A percentile compares a stretch with the other conserved stretches of the same genome.
These are phyloP conservation scores for Clavaria fumosa DNA, from an alignment of 768 basidiomycete species.

Conservation along the genomic window DNA sequence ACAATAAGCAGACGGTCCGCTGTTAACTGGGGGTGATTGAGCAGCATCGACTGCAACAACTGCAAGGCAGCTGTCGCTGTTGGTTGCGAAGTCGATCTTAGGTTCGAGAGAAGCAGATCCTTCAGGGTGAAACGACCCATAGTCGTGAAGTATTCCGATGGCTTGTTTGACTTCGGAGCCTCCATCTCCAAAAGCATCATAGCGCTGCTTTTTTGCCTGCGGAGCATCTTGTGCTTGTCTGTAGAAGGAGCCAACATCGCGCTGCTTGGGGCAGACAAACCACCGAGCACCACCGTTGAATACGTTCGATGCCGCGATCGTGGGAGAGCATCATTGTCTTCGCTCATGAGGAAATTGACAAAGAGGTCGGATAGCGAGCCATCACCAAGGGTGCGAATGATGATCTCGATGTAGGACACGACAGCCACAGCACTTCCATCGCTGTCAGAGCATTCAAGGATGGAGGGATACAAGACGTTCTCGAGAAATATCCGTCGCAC, in stretches of 20 bases:
- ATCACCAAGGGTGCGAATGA: conserved; percentile 58
- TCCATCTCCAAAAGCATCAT: conserved; percentile 85
- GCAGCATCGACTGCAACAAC: conserved; percentile 61
- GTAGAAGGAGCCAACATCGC: conserved; percentile 15
- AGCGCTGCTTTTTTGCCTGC: conserved; percentile 70
- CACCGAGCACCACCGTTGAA: conserved; percentile 31
- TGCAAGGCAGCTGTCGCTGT: conserved; percentile 68
- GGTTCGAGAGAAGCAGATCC: conserved; percentile 70
- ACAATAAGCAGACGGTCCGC: conserved; percentile 57
- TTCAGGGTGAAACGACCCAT: conserved; percentile 84
- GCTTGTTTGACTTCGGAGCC: conserved; percentile 52
- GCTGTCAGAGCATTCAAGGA: conserved; percentile 79
- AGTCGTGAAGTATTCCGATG: conserved; percentile 73
- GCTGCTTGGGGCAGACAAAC: conserved; percentile 19
- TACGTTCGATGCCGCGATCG: conserved; percentile 26
- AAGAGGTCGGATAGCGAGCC: conserved; percentile 57
- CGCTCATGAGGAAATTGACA: conserved; percentile 68
- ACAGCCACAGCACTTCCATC: conserved; percentile 97
- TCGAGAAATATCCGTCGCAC: conserved; percentile 79
- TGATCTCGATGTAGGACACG: conserved; percentile 86
- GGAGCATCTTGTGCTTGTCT: conserved; percentile 31
- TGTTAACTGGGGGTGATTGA: conserved; percentile 48
- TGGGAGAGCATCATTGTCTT: conserved; percentile 56
- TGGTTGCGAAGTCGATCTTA: conserved; percentile 48
- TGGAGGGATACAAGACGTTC: conserved; percentile 84